Percentiles rank a stretch among this genome's conserved stretches.
Conservation (phyloP, 208 protist genomes). For the Crithidia expoeki region DNA sequence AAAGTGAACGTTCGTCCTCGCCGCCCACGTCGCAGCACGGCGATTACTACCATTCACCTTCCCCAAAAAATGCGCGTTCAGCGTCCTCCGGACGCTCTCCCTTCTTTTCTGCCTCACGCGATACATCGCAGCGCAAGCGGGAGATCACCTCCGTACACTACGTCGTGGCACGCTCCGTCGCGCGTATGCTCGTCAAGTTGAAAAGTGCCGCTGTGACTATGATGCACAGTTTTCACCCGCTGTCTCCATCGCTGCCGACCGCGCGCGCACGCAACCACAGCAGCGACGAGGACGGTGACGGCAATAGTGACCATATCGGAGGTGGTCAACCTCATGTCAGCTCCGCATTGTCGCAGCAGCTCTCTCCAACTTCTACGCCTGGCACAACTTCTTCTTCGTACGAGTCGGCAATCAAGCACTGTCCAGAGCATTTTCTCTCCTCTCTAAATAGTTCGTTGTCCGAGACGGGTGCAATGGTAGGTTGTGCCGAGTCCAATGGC, state of each 20-base stretch:
- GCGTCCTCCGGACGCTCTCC: background rate
- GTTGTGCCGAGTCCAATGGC: conserved; percentile 10
- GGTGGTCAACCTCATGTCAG: background rate
- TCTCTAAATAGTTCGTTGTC: conserved; percentile 4
- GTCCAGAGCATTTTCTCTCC: background rate
- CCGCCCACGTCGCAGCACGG: background rate
- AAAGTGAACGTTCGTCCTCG: background rate
- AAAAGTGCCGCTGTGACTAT: conserved; percentile 1
- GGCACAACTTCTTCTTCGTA: background rate
- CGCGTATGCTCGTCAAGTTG: conserved; percentile 14
- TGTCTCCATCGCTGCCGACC: conserved; percentile 17
- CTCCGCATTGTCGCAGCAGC: background rate
- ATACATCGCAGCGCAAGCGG: background rate
- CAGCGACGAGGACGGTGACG: background rate
- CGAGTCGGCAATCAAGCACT: background rate
- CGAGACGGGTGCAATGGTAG: background rate
- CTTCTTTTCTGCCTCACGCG: background rate
- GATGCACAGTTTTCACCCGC: conserved; percentile 3
- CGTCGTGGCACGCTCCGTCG: conserved; percentile 15
- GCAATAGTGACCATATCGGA: background rate
- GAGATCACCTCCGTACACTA: conserved; percentile 12
- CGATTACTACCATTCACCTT: too few species aligned
- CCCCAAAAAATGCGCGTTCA: background rate
- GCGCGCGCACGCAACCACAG: background rate
- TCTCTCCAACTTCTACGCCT: background rate